phyloP scores from a whole-genome alignment of 495 filamentous ascomycete genomes.

The Delitschia confertaspora region DNA sequence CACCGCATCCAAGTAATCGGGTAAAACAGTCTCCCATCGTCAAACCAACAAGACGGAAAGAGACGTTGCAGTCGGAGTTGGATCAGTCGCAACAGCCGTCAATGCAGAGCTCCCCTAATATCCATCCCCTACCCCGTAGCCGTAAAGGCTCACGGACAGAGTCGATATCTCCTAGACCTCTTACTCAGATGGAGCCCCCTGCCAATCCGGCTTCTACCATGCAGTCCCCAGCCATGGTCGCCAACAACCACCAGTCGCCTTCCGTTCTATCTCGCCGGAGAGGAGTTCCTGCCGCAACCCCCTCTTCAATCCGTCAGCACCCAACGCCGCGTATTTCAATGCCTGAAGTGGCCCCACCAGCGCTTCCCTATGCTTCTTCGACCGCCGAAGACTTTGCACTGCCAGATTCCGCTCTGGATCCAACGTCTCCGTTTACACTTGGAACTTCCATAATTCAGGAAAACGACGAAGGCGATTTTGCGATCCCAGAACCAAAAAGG shows the following conservation, averaged over 20 bases:
- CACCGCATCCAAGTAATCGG: conserved; percentile 28
- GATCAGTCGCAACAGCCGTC: conserved; percentile 31
- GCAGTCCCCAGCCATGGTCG: conserved; percentile 45
- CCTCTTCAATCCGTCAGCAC: conserved; percentile 31
- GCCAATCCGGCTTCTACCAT: conserved; percentile 44
- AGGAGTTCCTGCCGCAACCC: conserved; percentile 30
- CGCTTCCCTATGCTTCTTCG: no score
- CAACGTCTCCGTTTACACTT: conserved; percentile 17
- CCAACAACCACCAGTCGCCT: no score
- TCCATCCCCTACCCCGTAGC: conserved; percentile 36
- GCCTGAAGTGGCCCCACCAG: conserved; percentile 6
- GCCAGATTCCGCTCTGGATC: conserved; percentile 31
- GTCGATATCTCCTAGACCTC: conserved; percentile 62
- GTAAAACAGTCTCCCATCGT: conserved; percentile 74
- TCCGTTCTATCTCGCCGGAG: no score
- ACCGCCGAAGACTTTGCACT: conserved; percentile 35
- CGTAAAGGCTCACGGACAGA: conserved; percentile 56
- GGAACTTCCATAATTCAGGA: conserved; percentile 15
- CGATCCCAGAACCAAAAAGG: no score
- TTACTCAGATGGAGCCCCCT: conserved; percentile 68
- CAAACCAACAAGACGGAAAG: conserved; percentile 61
- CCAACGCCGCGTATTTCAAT: conserved; percentile 18
- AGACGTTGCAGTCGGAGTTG: conserved; percentile 35
- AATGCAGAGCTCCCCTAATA: no score
- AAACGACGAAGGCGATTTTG: conserved; percentile 17